Conservation (phyloP, 1,284 basidiomycete genomes). For the Trichosporon coremiiforme region DNA sequence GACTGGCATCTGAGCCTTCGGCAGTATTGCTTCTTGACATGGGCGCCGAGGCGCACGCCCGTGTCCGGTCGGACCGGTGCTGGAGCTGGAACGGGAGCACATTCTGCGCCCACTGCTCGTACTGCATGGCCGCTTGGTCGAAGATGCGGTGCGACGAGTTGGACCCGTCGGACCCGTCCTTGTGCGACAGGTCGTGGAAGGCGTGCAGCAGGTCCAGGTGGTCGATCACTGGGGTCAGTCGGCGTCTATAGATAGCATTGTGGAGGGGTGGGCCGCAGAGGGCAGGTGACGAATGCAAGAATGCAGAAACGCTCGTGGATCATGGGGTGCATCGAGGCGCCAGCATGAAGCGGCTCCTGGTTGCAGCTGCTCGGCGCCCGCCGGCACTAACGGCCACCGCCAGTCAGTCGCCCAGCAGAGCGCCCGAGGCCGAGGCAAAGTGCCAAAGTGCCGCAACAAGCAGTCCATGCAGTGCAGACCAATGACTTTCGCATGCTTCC, state of each 20-base stretch:
- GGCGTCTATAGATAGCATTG: background rate
- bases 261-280: no score
- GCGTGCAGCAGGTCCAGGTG: conserved; percentile 36
- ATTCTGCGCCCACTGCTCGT: conserved; percentile 32
- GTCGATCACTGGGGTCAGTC: conserved; percentile 31
- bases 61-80: background rate
- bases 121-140: conserved; percentile 31
- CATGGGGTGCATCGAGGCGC: no score
- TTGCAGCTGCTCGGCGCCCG: no score
- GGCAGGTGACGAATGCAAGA: no score
- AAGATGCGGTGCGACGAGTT: conserved; percentile 27
- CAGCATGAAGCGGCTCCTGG: no score
- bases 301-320: no score
- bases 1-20: background rate
- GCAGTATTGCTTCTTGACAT: conserved; percentile 12
- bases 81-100: conserved; percentile 21
- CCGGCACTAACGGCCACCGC: no score
- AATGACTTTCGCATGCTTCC: no score
- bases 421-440: background rate
- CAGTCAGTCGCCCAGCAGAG: no score
- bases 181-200: conserved; percentile 22
- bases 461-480: no score
- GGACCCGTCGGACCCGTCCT: background rate
- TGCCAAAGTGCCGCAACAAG: background rate
- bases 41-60: conserved; percentile 10